phyloP scores from a whole-genome alignment of 2,329 filamentous ascomycete species.

The Cladorrhinum sp. region DNA sequence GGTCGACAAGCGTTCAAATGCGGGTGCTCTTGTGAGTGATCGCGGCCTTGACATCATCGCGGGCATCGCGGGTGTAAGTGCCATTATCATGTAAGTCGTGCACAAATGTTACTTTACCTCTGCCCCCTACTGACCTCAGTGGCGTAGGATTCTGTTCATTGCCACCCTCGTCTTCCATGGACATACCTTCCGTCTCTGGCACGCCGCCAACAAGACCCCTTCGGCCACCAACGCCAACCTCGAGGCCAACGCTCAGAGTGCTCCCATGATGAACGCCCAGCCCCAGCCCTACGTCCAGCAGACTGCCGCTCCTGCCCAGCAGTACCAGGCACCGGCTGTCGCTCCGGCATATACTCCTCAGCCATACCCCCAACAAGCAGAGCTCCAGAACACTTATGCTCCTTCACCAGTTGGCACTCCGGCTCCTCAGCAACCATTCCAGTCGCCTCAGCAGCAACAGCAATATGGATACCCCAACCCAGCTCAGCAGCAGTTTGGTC shows the following conservation, averaged over 20 bases:
- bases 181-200: conserved; percentile 31
- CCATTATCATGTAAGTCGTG: conserved; percentile 28
- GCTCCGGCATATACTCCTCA: conserved; percentile 6
- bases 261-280: conserved; percentile 21
- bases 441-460: conserved; percentile 3
- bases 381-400: not conserved
- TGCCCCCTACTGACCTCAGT: not conserved
- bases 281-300: conserved; percentile 14
- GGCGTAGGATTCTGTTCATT: conserved; percentile 25
- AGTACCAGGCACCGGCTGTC: conserved; percentile 18
- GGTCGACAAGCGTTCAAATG: conserved; percentile 17
- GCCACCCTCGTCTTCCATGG: conserved; percentile 28
- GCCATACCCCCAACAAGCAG: not conserved
- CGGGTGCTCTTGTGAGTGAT: conserved; percentile 23
- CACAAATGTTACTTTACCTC: not conserved
- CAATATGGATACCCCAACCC: not conserved
- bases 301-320: conserved; percentile 23
- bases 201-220: conserved; percentile 21
- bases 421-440: conserved; percentile 10
- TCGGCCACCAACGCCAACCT: conserved; percentile 25
- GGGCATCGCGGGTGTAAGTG: conserved; percentile 33
- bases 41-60: conserved; percentile 29
- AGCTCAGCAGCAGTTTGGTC: conserved; percentile 20
- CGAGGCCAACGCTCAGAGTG: conserved; percentile 31
- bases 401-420: not conserved